Evolutionary conservation across 805 yeast genomes (phyloP), one percentile per base, ranked within the genome.

Genomic region (Ogataea dorogensis): DNA sequence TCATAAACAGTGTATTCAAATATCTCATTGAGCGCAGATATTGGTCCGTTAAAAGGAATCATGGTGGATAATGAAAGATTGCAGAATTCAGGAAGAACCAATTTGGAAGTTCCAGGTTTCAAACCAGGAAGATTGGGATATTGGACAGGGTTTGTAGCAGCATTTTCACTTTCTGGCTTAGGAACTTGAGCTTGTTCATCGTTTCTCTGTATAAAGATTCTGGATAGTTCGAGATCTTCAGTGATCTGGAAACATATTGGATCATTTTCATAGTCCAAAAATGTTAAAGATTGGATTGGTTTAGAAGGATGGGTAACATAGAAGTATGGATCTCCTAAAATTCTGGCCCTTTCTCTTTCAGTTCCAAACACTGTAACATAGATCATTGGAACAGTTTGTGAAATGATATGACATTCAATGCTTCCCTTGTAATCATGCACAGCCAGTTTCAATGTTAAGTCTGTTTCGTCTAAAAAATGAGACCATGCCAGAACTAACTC

Each of bases 401-500:
- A 65, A 23, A 56, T 48, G 1, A 67, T 42, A 14, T 54, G 17
- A 38, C 67, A 63, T 3, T 50, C 28, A n/a, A 31, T 13, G 38
- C 27, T 2, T 20, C 16, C 13, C 21, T 11, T 17, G 43, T 36
- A 9, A 6, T 12, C 4, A 10, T 59, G 53, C 2, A 69, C 51
- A 2, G 54, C 44, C 35, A 82, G 38, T 33, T 54, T 61, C 36
- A 79, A 47, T 0, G 86, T 68, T 1, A 72, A 70, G 47, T 86
- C 95, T 1, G 54, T 44, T 6, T 71, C 66, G 27, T 71, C 69
- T 15, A 83, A 57, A 42, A 62, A 73, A 56, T 87, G 96, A 42
- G 79, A 81, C 89, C 94, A 84, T 0, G 89, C 73, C 1, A 86
- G 50, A 2, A 75, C 41, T 39, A 83, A 67, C 19, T 59, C 59